Evolutionary conservation across 495 filamentous ascomycete species (phyloP).

Genomic region (Cudoniella acicularis): DNA sequence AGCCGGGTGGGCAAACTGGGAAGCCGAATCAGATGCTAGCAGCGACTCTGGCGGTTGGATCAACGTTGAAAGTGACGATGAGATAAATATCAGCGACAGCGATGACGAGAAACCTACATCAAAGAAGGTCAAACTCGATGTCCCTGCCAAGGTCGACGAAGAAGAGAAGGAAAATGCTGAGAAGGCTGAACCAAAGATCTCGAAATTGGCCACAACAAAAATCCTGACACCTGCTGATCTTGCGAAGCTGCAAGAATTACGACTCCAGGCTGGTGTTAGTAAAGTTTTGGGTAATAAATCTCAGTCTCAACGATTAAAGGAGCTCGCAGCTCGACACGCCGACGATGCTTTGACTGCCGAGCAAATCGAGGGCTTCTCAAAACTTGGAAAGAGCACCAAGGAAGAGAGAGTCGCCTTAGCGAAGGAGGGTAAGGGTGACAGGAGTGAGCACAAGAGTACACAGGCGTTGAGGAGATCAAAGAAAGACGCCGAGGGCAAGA

Average conservation of each 20-base stretch:
- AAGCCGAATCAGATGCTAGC: conserved; percentile 73
- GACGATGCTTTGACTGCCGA: conserved; percentile 84
- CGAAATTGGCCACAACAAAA: conserved; percentile 74
- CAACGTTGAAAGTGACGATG: conserved; percentile 77
- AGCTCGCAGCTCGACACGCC: conserved; percentile 55
- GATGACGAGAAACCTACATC: conserved; percentile 62
- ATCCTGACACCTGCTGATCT: conserved; percentile 92
- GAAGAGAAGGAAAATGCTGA: conserved; percentile 36
- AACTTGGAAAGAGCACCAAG: conserved; percentile 64
- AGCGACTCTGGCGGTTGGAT: conserved; percentile 88
- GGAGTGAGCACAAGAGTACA: conserved; percentile 75
- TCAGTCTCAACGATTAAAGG: conserved; percentile 40
- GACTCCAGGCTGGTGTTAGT: conserved; percentile 64
- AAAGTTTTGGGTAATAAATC: conserved; percentile 46
- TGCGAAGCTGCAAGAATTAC: conserved; percentile 86
- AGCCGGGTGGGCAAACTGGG: conserved; percentile 76
- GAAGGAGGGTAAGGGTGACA: conserved; percentile 67
- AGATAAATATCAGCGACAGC: conserved; percentile 71
- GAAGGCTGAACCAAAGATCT: conserved; percentile 38
- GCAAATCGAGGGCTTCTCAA: conserved; percentile 77
- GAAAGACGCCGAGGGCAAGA: conserved; percentile 85
- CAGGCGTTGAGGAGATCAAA: conserved; percentile 76
- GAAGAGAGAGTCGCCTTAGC: conserved; percentile 79
- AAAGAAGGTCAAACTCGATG: conserved; percentile 53
- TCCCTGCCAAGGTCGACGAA: conserved; percentile 11